Evolutionary conservation across 78 protist genomes (phyloP), one percentile per base, ranked within the genome.

Genomic region (Emiliania huxleyi): DNA sequence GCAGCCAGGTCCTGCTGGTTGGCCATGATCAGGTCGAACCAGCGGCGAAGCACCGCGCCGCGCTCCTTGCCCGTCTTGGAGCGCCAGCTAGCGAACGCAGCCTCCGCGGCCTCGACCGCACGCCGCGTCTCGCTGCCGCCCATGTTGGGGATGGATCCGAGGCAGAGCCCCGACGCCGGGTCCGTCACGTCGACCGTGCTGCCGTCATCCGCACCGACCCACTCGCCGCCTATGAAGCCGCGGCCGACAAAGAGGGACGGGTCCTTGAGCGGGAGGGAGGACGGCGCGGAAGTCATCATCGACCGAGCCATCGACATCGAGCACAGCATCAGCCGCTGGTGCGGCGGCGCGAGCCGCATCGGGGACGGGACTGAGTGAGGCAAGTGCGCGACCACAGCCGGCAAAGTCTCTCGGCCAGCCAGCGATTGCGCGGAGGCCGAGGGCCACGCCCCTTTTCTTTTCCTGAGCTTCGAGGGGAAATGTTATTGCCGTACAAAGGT

Each of bases 1-100:
- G 0, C 48, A 0, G 95, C 95, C 3, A 93, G 92, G 8, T 87
- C 69, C 35, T 73, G 45, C 38, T 35, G 29, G 62, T 84, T 18
- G 11, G 6, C 45, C 46, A 62, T 21, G 23, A 92, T 45, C 43
- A 45, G 90, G 1, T 55, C 73, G 71, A n/a, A 55, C 94, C 40
- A 77, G 46, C 8, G 6, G 44, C 45, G 48, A 26, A 77, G 33
- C n/a, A 77, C 26, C 3, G 5, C 8, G 11, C n/a, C 44, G 4
- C 87, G 87, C 4, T 40, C 35, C n/a, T 40, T 40, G 19, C 26
- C 87, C 48, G 87, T 5, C n/a, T 1, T 19, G 2, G 26, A 1
- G 23, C 48, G 29, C 87, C 87, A 77, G 46, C 1, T 46, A 3
- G 15, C 46, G 8, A 37, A 33, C 46, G 87, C 87, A 15, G 2